Evolutionary conservation across 1,139 yeast species (phyloP), one percentile per base, ranked within the genome.

Genomic region (Yamadazyma conglobata): DNA sequence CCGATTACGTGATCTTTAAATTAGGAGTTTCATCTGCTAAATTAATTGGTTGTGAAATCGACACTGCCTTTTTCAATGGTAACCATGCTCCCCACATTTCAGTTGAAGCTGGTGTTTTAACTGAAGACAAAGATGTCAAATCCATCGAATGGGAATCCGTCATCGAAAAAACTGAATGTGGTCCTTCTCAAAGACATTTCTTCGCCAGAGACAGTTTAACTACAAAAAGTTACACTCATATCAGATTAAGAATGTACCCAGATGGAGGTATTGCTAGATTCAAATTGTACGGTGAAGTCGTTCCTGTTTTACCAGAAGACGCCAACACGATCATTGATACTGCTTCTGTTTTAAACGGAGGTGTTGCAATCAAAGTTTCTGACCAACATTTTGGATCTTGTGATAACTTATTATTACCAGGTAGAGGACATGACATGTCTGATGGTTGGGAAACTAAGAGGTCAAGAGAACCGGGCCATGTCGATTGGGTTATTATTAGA

Each of bases 371-470:
- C 25, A 65, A 75, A 13, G 77, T 75, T 44, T 83, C 95, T 2
- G 96, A 89, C 60, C 95, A 89, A 60, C 96, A 88, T 60, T 89
- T 89, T 52, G 95, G 96, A 22, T 73, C 88, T 24, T 95, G 89
- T 22, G 93, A 84, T 55, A 89, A 89, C 59, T 66, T 89, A 43
- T 63, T 89, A 35, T 69, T 91, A 36, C 96, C 96, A 4, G 97
- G 97, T 8, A 76, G 96, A 40, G 98, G 98, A 28, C 76, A 71
- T 46, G 96, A 89, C 57, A 89, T 91, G 97, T 79, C 94, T 28
- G 96, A 91, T 51, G 98, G 98, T 10, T 89, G 97, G 97, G 97
- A 89, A 57, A 89, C 97, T n/a, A 77, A 77, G 45, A 76, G 97
- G 53, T 86, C 96, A 1, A 73, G 97, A 55, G 70, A 64, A 12